These are phyloP conservation scores for Aaosphaeria pasadenensis DNA, from an alignment of 2,329 filamentous ascomycete species.

Conservation along the genomic window DNA sequence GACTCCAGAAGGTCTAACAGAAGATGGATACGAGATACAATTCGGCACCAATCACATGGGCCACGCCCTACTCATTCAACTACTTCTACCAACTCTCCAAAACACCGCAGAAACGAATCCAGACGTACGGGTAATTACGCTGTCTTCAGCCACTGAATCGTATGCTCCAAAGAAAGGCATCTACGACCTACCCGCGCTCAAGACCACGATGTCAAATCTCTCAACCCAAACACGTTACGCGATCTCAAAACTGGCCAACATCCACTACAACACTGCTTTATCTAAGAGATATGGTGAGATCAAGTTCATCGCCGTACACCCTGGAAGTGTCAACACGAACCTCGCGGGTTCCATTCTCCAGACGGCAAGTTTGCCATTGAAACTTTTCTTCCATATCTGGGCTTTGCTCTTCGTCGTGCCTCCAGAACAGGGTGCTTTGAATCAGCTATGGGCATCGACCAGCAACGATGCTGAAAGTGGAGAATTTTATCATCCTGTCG, in stretches of 20 bases:
- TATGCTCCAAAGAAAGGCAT: slow-evolving; percentile 22
- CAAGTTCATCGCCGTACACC: slow-evolving; percentile 45
- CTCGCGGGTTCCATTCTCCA: slow-evolving; percentile 12
- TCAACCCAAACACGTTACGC: slow-evolving; percentile 43
- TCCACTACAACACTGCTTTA: slow-evolving; percentile 45
- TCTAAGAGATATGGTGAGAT: slow-evolving; percentile 45
- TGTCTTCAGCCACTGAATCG: slow-evolving; percentile 33
- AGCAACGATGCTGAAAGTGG: too few species aligned
- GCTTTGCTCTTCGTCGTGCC: too few species aligned
- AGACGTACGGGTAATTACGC: slow-evolving; percentile 47
- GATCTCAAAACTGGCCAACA: slow-evolving; percentile 50
- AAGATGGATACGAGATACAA: slow-evolving; percentile 50
- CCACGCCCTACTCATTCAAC: slow-evolving; percentile 48
- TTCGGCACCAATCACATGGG: slow-evolving; percentile 53
- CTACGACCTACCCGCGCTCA: slow-evolving; percentile 33
- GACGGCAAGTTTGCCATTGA: too few species aligned
- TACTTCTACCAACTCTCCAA: slow-evolving; percentile 44
- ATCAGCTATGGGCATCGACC: too few species aligned
- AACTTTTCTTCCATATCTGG: too few species aligned
- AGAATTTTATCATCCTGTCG: too few species aligned
- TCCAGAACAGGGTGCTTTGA: too few species aligned
- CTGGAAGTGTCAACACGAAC: slow-evolving; percentile 48
- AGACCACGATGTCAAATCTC: slow-evolving; percentile 7
- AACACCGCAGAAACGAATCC: slow-evolving; percentile 37
- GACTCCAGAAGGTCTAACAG: slow-evolving; percentile 35